Evolutionary conservation across 306 rosid genomes (phyloP), one percentile per base, ranked within the genome.

Genomic region (Canavalia gladiata): DNA sequence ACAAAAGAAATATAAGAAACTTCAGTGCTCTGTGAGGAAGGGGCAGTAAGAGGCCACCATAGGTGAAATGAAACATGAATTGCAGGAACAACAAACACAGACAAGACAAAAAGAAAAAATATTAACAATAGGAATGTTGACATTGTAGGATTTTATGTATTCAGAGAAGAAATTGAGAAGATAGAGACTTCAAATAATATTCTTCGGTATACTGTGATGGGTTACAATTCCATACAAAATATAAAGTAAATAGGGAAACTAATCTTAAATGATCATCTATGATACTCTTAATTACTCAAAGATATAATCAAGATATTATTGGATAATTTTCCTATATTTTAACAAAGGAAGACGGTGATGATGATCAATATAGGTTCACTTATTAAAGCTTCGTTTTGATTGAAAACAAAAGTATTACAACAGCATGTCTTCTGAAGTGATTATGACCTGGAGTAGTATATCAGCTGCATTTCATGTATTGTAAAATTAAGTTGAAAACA

Each of bases 1-100:
- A 72, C 11, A 45, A 37, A 29, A 51, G 49, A 79, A 79, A 79
- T 25, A 49, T 47, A 66, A 30, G 68, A 64, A 55, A 52, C 47
- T 39, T 62, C 10, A 63, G 41, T 62, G 50, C 49, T 39, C 50
- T 62, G 34, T 7, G 28, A 42, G 37, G 13, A 8, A 72, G 11
- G 43, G 54, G 74, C 72, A 58, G 56, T 64, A 58, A 63, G 29
- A 72, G 42, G 47, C 35, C 34, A 35, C 8, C 13, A 78, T 8
- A 7, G 42, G 62, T 28, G 2, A 47, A 56, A 79, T 43, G 37
- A 56, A 68, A 41, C 11, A 68, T 3, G 35, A 12, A 56, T 31
- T 58, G 42, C 28, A 43, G 29, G 47, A 79, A 79, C 51, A 42
- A 31, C 8, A 30, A 41, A 33, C 28, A 8, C n/a, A 31, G 64